phyloP scores from a whole-genome alignment of 2,329 filamentous ascomycete genomes.

The Aspergillus chevalieri region DNA sequence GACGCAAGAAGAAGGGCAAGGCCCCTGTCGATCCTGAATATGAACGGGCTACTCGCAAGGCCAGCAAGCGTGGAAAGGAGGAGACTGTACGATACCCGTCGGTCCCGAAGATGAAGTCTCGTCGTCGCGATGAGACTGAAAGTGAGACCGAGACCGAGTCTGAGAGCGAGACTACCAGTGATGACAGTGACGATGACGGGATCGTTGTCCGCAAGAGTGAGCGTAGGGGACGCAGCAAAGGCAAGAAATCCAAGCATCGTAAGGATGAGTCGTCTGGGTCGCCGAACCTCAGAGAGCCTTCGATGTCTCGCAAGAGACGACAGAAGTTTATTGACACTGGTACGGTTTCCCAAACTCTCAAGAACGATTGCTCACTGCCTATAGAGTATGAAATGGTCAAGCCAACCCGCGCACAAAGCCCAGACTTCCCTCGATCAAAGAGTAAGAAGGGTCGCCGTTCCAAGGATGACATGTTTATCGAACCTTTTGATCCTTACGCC shows the following conservation, averaged over 20 bases:
- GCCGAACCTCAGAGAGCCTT: constrained; percentile 38
- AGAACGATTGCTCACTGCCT: not conserved
- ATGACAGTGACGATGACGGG: constrained; percentile 7
- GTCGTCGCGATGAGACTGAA: not conserved
- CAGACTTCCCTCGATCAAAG: constrained; percentile 24
- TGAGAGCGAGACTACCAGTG: constrained; percentile 5
- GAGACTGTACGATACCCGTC: not conserved
- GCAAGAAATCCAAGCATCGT: constrained; percentile 17
- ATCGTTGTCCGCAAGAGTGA: constrained; percentile 27
- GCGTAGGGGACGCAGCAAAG: constrained; percentile 10
- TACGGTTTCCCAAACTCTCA: constrained; percentile 29
- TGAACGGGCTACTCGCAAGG: not conserved
- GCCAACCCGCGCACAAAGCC: constrained; percentile 5
- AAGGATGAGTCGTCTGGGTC: constrained; percentile 13
- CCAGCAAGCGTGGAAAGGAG: not conserved
- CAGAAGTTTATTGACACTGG: constrained; percentile 72
- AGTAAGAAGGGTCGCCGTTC: constrained; percentile 14
- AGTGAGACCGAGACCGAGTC: constrained; percentile 9
- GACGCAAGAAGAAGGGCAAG: not conserved
- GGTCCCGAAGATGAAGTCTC: not conserved
- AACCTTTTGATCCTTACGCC: not conserved
- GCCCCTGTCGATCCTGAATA: not conserved
- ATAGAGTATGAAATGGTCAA: not conserved
- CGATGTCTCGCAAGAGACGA: constrained; percentile 61
- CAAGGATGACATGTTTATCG: not conserved